Conservation (phyloP, 2,329 filamentous ascomycete genomes). For the Cladophialophora chaetospira region DNA sequence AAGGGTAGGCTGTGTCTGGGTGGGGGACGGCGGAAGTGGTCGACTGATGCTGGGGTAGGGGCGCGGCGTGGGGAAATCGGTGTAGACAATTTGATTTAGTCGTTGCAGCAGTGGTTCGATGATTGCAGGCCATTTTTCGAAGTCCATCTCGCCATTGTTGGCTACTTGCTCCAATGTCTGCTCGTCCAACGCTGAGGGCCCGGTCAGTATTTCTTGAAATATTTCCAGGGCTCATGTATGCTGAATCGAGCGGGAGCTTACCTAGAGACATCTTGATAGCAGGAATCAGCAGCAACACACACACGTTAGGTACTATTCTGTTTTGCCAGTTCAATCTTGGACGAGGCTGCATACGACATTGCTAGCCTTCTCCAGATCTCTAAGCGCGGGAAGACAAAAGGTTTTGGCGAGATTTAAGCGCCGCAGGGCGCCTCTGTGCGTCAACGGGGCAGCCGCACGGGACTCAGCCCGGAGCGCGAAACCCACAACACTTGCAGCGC, state of each 20-base stretch:
- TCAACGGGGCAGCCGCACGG: too few relatives aligned
- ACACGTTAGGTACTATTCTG: too few relatives aligned
- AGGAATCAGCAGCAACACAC: too few relatives aligned
- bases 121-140: constrained; percentile 68
- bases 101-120: constrained; percentile 66
- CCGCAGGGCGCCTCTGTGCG: too few relatives aligned
- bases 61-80: constrained; percentile 71
- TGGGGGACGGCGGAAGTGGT: constrained; percentile 38
- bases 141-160: constrained; percentile 60
- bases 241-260: not conserved
- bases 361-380: constrained; percentile 1
- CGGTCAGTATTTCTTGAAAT: constrained; percentile 6
- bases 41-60: constrained; percentile 50
- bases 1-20: constrained; percentile 29
- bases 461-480: too few relatives aligned
- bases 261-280: constrained; percentile 15
- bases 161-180: constrained; percentile 58
- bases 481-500: too few relatives aligned
- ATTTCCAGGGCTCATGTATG: not conserved
- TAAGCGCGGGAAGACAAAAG: too few relatives aligned
- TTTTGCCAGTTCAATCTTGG: not conserved
- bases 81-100: constrained; percentile 71
- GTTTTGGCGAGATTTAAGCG: too few relatives aligned
- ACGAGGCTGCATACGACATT: constrained; percentile 3
- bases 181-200: constrained; percentile 45